Base-by-base conservation (phyloP, 148 eudicot genomes). In the Rhododendron kiyosumense region DNA sequence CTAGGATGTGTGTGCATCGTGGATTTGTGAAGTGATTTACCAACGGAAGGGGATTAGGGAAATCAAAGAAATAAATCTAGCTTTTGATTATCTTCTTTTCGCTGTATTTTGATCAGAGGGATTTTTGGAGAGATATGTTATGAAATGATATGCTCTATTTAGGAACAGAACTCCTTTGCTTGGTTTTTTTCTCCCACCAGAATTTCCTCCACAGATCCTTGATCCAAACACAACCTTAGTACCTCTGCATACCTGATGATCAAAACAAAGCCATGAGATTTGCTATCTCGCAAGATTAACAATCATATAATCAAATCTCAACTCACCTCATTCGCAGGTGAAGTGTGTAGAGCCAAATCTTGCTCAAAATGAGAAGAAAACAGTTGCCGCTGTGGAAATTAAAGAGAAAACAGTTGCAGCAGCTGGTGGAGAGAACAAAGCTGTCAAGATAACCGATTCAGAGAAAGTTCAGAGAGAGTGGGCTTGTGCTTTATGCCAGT, bases 321-420 rank as follows among this genome's bases (percentile, higher is more conserved):
- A 43, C 2, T 81, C 3, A 11, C 43, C 22, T 57, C 28, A 24
- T 81, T 51, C 5, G 67, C 54, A 83, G 84, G 76, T 83, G 45
- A 63, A 83, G 36, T 18, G 20, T 61, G 76, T 15, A 61, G 84
- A 43, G 34, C 74, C 84, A n/a, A 83, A 83, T 26, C 34, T 63
- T 41, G 75, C 52, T 61, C 52, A 83, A 12, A 38, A 71, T 38
- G 73, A 38, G 48, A 22, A 36, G 28, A 82, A 38, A 38, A 82
- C 34, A 24, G 74, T n/a, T 61, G 84, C 49, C 22, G 11, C 36
- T 65, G 24, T 45, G 43, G 43, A 38, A 38, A 38, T 9, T 9
- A 57, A 28, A 18, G 11, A 24, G 45, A 65, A 63, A 6, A 38
- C 0, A 0, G 43, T 38, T 38, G 43, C 43, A 5, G 43, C 43